A percentile compares a stretch with the other conserved stretches of the same genome.
Conservation (phyloP, 495 filamentous ascomycete species). For the Neurospora tetraspora region DNA sequence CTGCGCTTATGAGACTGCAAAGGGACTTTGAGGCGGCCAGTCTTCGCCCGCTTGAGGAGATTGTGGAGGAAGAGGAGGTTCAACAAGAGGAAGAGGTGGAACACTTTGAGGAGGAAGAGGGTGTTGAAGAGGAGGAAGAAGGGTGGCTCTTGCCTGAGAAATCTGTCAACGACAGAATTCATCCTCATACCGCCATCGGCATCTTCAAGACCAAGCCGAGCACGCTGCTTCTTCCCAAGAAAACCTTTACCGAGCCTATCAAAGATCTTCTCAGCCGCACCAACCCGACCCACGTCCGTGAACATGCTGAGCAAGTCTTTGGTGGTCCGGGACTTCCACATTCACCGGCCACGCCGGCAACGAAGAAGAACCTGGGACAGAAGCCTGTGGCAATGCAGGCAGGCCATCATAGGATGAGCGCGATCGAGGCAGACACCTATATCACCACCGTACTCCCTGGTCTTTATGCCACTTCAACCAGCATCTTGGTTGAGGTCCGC, state of each 20-base stretch:
- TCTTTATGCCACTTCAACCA: conserved; percentile 63
- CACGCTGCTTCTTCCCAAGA: conserved; percentile 60
- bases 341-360: conserved; percentile 40
- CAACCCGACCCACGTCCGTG: conserved; percentile 60
- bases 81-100: conserved; percentile 29
- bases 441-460: conserved; percentile 71
- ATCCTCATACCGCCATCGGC: conserved; percentile 55
- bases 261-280: conserved; percentile 52
- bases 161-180: conserved; percentile 32
- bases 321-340: conserved; percentile 66
- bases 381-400: conserved; percentile 60
- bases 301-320: conserved; percentile 57
- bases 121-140: conserved; percentile 13
- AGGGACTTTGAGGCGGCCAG: conserved; percentile 43
- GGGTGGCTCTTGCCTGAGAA: background rate
- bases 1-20: conserved; percentile 39
- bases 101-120: conserved; percentile 18
- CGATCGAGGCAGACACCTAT: conserved; percentile 82
- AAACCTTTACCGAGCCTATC: conserved; percentile 57
- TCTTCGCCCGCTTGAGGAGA: conserved; percentile 34
- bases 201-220: conserved; percentile 56
- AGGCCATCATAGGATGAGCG: conserved; percentile 59
- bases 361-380: conserved; percentile 42
- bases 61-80: conserved; percentile 34
- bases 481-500: conserved; percentile 70